phyloP scores from a whole-genome alignment of 208 protist genomes.

The Trypanosoma conorhini region DNA sequence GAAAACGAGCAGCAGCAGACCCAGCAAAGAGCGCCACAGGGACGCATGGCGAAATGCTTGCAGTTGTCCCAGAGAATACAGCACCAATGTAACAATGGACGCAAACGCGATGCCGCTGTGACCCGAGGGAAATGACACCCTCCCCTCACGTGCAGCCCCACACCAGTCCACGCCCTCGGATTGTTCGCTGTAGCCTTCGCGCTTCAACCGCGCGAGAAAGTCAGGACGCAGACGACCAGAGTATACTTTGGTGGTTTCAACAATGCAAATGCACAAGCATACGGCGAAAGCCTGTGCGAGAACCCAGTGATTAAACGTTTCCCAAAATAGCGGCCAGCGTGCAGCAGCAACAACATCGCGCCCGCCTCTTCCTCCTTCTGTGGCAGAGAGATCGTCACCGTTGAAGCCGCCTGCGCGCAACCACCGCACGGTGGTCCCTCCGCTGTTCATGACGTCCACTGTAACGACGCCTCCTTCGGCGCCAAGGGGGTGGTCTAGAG shows the following conservation, averaged over 20 bases:
- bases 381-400: neutral
- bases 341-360: too few relatives aligned
- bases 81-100: conserved; percentile 33
- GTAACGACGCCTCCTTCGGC: neutral
- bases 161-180: conserved; percentile 22
- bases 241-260: conserved; percentile 58
- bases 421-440: neutral
- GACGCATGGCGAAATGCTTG: conserved; percentile 20
- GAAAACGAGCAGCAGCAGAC: conserved; percentile 37
- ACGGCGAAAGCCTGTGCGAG: conserved; percentile 34
- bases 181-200: conserved; percentile 9
- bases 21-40: conserved; percentile 17
- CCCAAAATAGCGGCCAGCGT: conserved; percentile 23
- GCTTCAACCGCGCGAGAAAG: conserved; percentile 52
- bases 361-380: neutral
- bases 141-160: conserved; percentile 24
- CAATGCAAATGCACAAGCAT: conserved; percentile 38
- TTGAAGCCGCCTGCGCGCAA: neutral
- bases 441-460: neutral
- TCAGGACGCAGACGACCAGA: conserved; percentile 64
- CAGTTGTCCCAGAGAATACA: conserved; percentile 31
- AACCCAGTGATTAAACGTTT: conserved; percentile 51
- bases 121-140: conserved; percentile 50
- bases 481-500: neutral
- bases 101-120: conserved; percentile 47